Evolutionary conservation across 106 monocot species (phyloP), one percentile per base, ranked within the genome.

Genomic region (Iris macrosiphon): DNA sequence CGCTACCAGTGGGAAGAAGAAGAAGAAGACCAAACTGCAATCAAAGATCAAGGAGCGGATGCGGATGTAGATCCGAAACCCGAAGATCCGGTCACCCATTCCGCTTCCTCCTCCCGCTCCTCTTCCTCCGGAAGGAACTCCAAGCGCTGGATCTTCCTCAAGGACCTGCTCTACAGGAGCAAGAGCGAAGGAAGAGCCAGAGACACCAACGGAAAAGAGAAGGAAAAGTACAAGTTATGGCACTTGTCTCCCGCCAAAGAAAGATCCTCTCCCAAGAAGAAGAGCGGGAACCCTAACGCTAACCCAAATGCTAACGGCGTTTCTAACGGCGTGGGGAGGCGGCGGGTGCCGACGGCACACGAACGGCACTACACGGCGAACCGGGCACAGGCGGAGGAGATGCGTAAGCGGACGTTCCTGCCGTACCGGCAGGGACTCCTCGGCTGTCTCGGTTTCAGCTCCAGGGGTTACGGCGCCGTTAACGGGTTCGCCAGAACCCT

Each of bases 381-480:
- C 63, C 69, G 96, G 6, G 96, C 89, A 37, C 86, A 86, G 69
- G 73, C 90, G 26, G 96, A 96, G 72, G 96, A 90, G 76, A 79
- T 90, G 89, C 43, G 80, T 63, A 76, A 72, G 75, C 74, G 74
- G 51, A 96, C 96, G 2, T 96, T 86, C 68, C 70, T 96, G 2
- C 96, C 96, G 1, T 96, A 96, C 70, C 67, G 90, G 33, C 96
- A 90, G 60, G 96, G 96, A 9, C 70, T 96, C 25, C 79, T 96
- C 27, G 96, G 96, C 20, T 96, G 95, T 74, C 64, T 96, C 2
- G 82, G 85, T 17, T 96, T 96, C 53, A 89, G 74, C 69, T 96
- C 85, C 23, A 53, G 82, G 13, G 52, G 89, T 68, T 89, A 89
- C 52, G 79, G 85, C 68, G 82, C 95, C 65, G 66, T 96, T 26